phyloP scores from a whole-genome alignment of 2,329 filamentous ascomycete species.

The Truncatella angustata region DNA sequence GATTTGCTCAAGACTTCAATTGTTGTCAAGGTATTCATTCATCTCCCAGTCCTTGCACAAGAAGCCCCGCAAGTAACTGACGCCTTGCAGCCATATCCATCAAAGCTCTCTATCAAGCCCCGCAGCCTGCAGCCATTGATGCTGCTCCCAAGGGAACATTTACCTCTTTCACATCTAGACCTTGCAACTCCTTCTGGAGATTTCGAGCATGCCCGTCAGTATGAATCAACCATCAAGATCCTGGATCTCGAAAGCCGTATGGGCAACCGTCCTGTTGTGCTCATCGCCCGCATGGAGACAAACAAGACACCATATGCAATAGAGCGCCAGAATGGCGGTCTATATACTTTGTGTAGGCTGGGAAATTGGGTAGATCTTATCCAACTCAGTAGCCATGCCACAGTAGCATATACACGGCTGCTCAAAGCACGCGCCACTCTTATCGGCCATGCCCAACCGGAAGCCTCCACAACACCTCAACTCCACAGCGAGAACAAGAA shows the following conservation, averaged over 20 bases:
- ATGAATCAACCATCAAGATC: constrained; percentile 61
- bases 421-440: constrained; percentile 28
- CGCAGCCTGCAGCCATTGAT: constrained; percentile 59
- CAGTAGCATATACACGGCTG: constrained; percentile 38
- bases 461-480: constrained; percentile 40
- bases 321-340: constrained; percentile 60
- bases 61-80: not conserved
- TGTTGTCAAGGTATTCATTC: constrained; percentile 44
- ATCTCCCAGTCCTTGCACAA: not conserved
- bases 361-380: constrained; percentile 64
- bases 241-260: constrained; percentile 63
- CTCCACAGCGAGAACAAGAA: constrained; percentile 51
- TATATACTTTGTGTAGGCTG: constrained; percentile 69
- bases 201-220: constrained; percentile 53
- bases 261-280: constrained; percentile 50
- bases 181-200: constrained; percentile 48
- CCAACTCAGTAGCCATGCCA: constrained; percentile 49
- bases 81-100: constrained; percentile 50
- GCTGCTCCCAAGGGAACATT: constrained; percentile 58
- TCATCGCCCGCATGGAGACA: constrained; percentile 60
- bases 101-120: constrained; percentile 50
- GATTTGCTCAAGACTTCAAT: constrained; percentile 52
- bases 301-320: constrained; percentile 57
- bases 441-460: constrained; percentile 14
- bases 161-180: constrained; percentile 63